Evolutionary conservation across 2,329 filamentous ascomycete species (phyloP).

Genomic region (Fusarium equiseti): DNA sequence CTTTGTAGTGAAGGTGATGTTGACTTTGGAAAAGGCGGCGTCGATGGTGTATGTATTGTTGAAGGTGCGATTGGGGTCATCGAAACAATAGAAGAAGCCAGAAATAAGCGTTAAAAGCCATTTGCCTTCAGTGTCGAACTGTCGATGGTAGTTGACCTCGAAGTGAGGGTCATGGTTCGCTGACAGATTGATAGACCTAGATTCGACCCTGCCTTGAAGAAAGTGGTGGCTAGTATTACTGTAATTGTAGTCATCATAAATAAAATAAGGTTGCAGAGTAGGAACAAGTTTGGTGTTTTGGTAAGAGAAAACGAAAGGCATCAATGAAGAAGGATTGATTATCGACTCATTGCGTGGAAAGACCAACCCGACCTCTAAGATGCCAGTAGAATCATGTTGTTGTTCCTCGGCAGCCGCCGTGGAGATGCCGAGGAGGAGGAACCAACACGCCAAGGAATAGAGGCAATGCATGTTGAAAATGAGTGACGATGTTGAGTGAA

Average conservation of each 20-base stretch:
- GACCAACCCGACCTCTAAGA: neutral
- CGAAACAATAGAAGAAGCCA: neutral
- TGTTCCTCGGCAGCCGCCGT: neutral
- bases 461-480: conserved; percentile 3
- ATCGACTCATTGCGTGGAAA: conserved; percentile 19
- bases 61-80: neutral
- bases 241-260: neutral
- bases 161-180: neutral
- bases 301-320: conserved; percentile 15
- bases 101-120: neutral
- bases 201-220: fast-evolving
- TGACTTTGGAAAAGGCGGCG: no score
- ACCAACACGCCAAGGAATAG: conserved; percentile 8
- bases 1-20: conserved; percentile 7
- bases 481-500: neutral
- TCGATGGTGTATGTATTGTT: neutral
- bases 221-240: neutral
- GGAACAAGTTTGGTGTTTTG: neutral
- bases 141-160: fast-evolving
- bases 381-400: neutral
- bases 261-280: neutral
- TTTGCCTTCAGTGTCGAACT: neutral
- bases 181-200: neutral
- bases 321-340: neutral
- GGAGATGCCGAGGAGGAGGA: neutral